Percentiles rank a stretch among this genome's conserved stretches.
Conservation (phyloP, 306 rosid genomes). For the Cicer pinnatifidum region DNA sequence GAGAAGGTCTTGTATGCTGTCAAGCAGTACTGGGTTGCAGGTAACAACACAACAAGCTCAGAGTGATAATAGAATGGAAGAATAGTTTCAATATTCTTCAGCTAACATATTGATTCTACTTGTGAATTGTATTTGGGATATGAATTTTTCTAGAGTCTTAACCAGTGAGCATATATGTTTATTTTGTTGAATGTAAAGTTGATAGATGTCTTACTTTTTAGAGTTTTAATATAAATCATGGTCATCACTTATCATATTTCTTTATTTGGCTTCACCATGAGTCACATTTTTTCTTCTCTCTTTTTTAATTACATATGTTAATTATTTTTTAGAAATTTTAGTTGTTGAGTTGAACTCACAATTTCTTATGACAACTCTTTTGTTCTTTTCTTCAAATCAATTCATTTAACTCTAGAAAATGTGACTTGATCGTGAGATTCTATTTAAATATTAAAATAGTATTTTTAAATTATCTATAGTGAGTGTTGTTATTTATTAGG, state of each 20-base stretch:
- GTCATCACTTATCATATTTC: constrained; percentile 14
- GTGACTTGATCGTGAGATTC: no score
- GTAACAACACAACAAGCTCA: constrained; percentile 55
- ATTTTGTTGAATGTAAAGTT: constrained; percentile 42
- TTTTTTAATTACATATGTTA: no score
- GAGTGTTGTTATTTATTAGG: no score
- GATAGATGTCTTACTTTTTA: constrained; percentile 39
- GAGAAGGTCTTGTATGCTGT: constrained; percentile 79
- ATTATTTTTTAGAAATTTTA: no score
- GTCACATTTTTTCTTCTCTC: not conserved
- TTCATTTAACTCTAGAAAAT: no score
- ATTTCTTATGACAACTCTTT: no score
- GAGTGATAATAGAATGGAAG: constrained; percentile 42
- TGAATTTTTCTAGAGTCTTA: constrained; percentile 33
- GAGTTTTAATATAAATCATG: constrained; percentile 18
- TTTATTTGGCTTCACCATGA: constrained; percentile 7
- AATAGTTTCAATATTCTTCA: constrained; percentile 20
- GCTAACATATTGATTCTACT: constrained; percentile 17
- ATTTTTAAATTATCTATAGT: no score
- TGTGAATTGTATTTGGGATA: constrained; percentile 16
- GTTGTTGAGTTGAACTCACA: no score
- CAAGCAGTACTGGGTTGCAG: constrained; percentile 77
- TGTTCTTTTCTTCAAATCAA: no score
- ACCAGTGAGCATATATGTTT: constrained; percentile 4
- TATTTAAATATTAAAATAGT: no score